Evolutionary conservation across 139 green algal genomes (phyloP).

Genomic region (Nannochloris sp.): DNA sequence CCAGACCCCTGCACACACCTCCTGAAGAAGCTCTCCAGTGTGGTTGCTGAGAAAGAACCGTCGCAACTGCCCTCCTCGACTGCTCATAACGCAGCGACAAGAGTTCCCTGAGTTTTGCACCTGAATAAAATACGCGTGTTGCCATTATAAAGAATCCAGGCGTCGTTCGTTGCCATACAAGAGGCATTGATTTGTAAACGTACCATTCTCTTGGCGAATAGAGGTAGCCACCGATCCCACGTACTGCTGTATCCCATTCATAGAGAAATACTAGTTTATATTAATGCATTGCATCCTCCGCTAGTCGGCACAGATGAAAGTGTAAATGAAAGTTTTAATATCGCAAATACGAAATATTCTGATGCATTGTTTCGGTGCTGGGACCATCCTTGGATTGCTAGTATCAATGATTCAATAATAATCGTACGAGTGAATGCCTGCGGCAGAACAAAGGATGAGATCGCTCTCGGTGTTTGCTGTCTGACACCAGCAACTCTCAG

Average conservation of each 20-base stretch:
- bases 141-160: too few relatives aligned
- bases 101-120: slow-evolving; percentile 7
- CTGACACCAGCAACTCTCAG: too few relatives aligned
- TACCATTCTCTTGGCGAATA: slow-evolving; percentile 12
- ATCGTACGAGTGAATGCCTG: too few relatives aligned
- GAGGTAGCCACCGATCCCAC: slow-evolving; percentile 3
- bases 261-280: not conserved
- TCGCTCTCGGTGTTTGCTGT: too few relatives aligned
- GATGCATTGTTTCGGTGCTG: too few relatives aligned
- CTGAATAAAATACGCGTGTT: not conserved
- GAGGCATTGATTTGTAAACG: not conserved
- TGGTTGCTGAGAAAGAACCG: slow-evolving; percentile 8
- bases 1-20: slow-evolving; percentile 5
- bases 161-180: too few relatives aligned
- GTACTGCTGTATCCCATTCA: slow-evolving; percentile 15
- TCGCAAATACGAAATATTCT: too few relatives aligned
- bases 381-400: too few relatives aligned
- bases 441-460: too few relatives aligned
- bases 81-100: slow-evolving; percentile 5
- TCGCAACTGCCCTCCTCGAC: not conserved
- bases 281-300: not conserved
- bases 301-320: not conserved
- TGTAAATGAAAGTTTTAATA: too few relatives aligned
- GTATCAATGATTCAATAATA: too few relatives aligned
- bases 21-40: slow-evolving; percentile 15